Conservation (phyloP, 1,139 yeast genomes). For the Yamadazyma dushanensis region DNA sequence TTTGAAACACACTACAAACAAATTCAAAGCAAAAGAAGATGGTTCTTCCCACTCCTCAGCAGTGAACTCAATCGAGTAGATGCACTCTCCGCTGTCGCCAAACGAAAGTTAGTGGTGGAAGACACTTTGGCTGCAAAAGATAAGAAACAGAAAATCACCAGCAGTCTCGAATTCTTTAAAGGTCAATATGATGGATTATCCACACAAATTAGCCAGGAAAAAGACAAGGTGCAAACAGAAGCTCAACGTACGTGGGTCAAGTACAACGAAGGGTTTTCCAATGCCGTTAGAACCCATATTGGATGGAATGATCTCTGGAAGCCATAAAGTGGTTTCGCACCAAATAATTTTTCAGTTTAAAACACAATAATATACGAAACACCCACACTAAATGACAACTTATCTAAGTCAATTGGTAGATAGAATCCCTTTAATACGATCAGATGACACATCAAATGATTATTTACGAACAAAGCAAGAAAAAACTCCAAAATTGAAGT, state of each 20-base stretch:
- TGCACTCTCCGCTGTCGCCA: slow-evolving; percentile 15
- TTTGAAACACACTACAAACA: slow-evolving; percentile 19
- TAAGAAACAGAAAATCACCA: slow-evolving; percentile 26
- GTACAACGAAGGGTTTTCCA: slow-evolving; percentile 89
- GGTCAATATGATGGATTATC: slow-evolving; percentile 37
- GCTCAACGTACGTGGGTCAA: slow-evolving; percentile 79
- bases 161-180: slow-evolving; percentile 43
- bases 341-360: no score
- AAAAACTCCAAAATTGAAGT: slow-evolving; percentile 17
- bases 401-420: slow-evolving; percentile 24
- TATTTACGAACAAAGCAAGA: slow-evolving; percentile 16
- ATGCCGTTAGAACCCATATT: slow-evolving; percentile 86
- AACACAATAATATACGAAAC: no score
- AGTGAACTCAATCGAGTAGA: slow-evolving; percentile 41
- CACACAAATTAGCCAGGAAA: slow-evolving; percentile 20
- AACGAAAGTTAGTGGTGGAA: slow-evolving; percentile 15
- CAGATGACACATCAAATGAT: slow-evolving; percentile 7
- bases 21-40: slow-evolving; percentile 30
- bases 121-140: slow-evolving; percentile 17
- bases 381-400: slow-evolving; percentile 16
- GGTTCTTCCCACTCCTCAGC: slow-evolving; percentile 39
- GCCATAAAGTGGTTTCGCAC: slow-evolving; percentile 15
- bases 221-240: slow-evolving; percentile 16
- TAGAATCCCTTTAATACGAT: slow-evolving; percentile 14
- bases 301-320: slow-evolving; percentile 76